Evolutionary conservation across 2,329 filamentous ascomycete species (phyloP).

Genomic region (Madurella mycetomatis): DNA sequence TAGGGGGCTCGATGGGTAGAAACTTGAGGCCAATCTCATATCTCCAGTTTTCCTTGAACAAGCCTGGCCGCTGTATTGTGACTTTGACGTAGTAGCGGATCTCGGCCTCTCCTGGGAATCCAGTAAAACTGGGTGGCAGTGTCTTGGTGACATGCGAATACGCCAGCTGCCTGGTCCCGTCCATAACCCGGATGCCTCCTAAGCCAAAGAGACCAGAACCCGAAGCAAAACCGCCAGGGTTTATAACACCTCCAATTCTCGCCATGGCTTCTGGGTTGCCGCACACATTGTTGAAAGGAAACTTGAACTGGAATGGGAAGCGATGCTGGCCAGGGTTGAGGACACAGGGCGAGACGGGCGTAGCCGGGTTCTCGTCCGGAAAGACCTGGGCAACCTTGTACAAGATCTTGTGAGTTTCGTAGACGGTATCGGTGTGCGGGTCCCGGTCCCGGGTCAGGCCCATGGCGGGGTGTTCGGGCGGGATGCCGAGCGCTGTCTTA

Average conservation of each 20-base stretch:
- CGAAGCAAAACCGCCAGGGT: conserved; percentile 47
- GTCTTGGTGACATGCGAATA: conserved; percentile 75
- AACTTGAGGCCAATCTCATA: conserved; percentile 70
- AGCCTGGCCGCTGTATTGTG: conserved; percentile 82
- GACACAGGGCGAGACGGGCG: conserved; percentile 41
- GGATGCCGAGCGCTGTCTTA: conserved; percentile 57
- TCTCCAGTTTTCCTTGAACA: conserved; percentile 88
- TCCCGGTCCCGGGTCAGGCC: conserved; percentile 33
- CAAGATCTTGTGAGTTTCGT: conserved; percentile 66
- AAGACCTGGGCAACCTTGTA: conserved; percentile 73
- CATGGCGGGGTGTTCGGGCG: conserved; percentile 36
- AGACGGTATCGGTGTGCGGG: conserved; percentile 40
- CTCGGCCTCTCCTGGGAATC: conserved; percentile 81
- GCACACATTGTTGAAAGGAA: conserved; percentile 73
- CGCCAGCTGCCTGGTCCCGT: conserved; percentile 58
- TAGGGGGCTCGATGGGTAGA: conserved; percentile 85
- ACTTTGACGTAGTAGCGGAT: conserved; percentile 93
- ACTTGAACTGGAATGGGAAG: conserved; percentile 74
- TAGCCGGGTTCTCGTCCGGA: conserved; percentile 50
- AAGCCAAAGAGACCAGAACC: conserved; percentile 44
- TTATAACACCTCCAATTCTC: conserved; percentile 49
- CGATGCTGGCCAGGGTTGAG: conserved; percentile 66
- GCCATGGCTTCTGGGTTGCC: conserved; percentile 50
- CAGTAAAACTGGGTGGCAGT: conserved; percentile 82
- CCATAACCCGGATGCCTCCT: conserved; percentile 55